Evolutionary conservation across 305 asterid species (phyloP), one percentile per base, ranked within the genome.

Genomic region (Caryopteris hybrid): DNA sequence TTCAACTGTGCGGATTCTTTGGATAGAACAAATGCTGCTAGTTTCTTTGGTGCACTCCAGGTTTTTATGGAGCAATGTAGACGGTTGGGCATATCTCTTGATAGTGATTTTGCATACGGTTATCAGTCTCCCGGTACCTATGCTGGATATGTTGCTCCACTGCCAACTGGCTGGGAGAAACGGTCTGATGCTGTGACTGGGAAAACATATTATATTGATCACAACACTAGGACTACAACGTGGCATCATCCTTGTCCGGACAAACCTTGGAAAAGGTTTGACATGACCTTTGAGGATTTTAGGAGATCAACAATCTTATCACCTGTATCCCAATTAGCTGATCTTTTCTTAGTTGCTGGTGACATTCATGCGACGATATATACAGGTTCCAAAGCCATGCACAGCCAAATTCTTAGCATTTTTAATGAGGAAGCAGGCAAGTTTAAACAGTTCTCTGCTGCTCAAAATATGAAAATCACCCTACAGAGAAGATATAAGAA

Each of bases 91-190:
- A 85, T 94, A 83, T 94, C 97, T 66, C 97, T 94, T 71, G 99
- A 94, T 76, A 94, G 96, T 64, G 93, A 94, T 83, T 76, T 84
- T 79, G 88, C 86, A 62, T 84, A 80, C 66, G 95, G 88, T 57
- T 86, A 83, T 78, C 92, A 91, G 62, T 81, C 90, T 57, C 78
- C 85, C 77, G 84, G 88, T 70, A 83, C 76, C 76, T 54, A 69
- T 79, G 84, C 86, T 66, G 97, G 92, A 64, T 88, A 89, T 82
- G 89, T 83, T 73, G 99, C 96, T 53, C 99, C 99, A 36, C 76
- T 94, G 86, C 99, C 99, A 63, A 96, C 97, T 73, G 99, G 99
- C 57, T 94, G 99, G 99, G 99, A 94, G 80, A 91, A 91, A 83
- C 77, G 96, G 34, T 76, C 95, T 73, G 99, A 94, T 84, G 95